Conservation (phyloP, 345 rosid genomes). For the Populus tremula region DNA sequence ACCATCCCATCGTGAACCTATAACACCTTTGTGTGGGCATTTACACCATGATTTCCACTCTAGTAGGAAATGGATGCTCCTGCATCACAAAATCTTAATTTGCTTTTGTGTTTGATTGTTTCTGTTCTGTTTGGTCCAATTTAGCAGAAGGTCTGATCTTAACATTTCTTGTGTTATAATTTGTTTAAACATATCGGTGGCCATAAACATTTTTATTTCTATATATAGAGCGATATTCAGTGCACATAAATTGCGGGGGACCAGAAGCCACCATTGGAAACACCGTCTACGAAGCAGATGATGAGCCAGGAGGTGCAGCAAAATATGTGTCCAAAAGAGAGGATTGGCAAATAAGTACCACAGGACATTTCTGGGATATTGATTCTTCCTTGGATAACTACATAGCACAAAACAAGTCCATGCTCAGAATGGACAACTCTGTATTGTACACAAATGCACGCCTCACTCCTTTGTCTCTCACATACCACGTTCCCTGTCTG, state of each 20-base stretch:
- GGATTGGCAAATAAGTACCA: constrained; percentile 8
- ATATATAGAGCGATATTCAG: background rate
- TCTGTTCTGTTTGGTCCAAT: background rate
- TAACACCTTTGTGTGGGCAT: too few relatives aligned
- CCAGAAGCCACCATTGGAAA: background rate
- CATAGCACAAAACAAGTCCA: background rate
- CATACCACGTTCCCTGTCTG: constrained; percentile 3
- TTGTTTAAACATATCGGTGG: background rate
- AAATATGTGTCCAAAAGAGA: background rate
- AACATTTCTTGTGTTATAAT: background rate
- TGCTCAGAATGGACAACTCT: background rate
- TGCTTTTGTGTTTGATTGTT: background rate
- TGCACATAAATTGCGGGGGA: constrained; percentile 19
- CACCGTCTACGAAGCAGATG: background rate
- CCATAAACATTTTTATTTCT: background rate
- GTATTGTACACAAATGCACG: constrained; percentile 10
- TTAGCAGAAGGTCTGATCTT: too few relatives aligned
- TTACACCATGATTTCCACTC: too few relatives aligned
- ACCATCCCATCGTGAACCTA: too few relatives aligned
- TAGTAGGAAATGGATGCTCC: too few relatives aligned
- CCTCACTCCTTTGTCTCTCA: constrained; percentile 10
- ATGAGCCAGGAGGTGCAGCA: background rate
- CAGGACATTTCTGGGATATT: constrained; percentile 14
- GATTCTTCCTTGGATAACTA: background rate
- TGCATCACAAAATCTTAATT: too few relatives aligned